phyloP scores from a whole-genome alignment of 2,329 filamentous ascomycete genomes.

The Knufia fluminis region DNA sequence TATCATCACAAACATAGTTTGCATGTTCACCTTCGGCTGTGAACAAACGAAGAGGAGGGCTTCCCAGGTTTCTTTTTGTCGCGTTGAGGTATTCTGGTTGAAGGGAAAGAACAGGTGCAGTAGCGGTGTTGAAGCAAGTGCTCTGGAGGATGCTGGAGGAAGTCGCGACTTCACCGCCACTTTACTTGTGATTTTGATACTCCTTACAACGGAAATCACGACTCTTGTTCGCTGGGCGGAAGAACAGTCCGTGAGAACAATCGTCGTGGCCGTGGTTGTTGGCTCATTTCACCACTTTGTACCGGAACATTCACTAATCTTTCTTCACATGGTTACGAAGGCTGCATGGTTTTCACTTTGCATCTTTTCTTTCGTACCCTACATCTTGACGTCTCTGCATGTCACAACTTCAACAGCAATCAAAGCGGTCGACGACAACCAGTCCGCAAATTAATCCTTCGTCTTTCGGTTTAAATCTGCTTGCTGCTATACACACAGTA shows the following conservation, averaged over 20 bases:
- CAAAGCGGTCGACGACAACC: slow-evolving; percentile 22
- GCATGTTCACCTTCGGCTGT: background rate
- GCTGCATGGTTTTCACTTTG: slow-evolving; percentile 14
- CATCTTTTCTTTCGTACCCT: slow-evolving; percentile 18
- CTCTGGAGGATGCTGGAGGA: background rate
- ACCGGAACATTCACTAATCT: slow-evolving; percentile 7
- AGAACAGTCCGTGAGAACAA: background rate
- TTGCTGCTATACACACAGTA: background rate
- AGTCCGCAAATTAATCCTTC: slow-evolving; percentile 9
- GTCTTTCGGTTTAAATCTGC: background rate
- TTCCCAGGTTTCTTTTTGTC: background rate
- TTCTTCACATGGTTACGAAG: slow-evolving; percentile 17
- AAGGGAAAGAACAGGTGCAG: background rate
- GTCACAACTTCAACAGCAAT: slow-evolving; percentile 21
- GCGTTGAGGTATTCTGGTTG: background rate
- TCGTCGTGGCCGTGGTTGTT: background rate
- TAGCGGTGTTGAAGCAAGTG: background rate
- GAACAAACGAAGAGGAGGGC: background rate
- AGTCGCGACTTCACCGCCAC: background rate
- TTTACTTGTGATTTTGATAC: background rate
- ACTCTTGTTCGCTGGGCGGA: background rate
- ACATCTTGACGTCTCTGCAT: slow-evolving; percentile 19
- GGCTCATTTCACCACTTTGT: background rate
- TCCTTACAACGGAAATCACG: background rate
- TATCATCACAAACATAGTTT: background rate